Percentiles rank a stretch among this genome's conserved stretches.
Conservation (phyloP, 2,329 filamentous ascomycete genomes). For the Arachnomyces sp. region DNA sequence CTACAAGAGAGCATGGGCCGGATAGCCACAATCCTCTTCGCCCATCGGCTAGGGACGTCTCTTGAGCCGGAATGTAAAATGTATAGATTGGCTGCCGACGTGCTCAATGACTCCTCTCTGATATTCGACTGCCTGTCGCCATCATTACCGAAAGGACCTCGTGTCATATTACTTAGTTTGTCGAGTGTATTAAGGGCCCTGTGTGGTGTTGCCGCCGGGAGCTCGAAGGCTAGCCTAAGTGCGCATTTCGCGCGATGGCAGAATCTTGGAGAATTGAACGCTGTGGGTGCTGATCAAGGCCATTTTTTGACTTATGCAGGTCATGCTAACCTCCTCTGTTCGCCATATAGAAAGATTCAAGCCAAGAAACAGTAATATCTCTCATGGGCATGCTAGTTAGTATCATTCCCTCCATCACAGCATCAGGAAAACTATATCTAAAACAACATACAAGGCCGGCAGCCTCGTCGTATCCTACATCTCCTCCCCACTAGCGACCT, state of each 20-base stretch:
- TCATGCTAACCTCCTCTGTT: not conserved
- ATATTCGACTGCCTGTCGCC: constrained; percentile 79
- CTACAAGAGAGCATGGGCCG: constrained; percentile 75
- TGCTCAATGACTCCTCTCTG: constrained; percentile 82
- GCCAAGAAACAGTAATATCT: constrained; percentile 89
- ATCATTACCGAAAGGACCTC: constrained; percentile 53
- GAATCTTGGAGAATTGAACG: constrained; percentile 88
- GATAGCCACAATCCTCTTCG: constrained; percentile 78
- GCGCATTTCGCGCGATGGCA: constrained; percentile 83
- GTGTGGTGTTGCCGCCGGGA: constrained; percentile 84
- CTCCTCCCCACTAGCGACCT: constrained; percentile 63
- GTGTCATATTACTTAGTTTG: constrained; percentile 52
- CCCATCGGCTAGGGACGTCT: constrained; percentile 69
- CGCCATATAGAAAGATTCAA: constrained; percentile 65
- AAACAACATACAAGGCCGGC: constrained; percentile 47
- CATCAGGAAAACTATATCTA: not conserved
- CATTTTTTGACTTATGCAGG: constrained; percentile 2
- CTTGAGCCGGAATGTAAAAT: constrained; percentile 88
- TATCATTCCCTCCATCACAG: constrained; percentile 7
- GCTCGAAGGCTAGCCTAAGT: constrained; percentile 82
- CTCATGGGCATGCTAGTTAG: constrained; percentile 72
- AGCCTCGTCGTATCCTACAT: constrained; percentile 73
- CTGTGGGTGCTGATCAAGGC: constrained; percentile 43
- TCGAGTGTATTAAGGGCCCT: constrained; percentile 58
- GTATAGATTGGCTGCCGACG: constrained; percentile 77